phyloP scores from a whole-genome alignment of 805 yeast species.

The Metschnikowia vanudenii region DNA sequence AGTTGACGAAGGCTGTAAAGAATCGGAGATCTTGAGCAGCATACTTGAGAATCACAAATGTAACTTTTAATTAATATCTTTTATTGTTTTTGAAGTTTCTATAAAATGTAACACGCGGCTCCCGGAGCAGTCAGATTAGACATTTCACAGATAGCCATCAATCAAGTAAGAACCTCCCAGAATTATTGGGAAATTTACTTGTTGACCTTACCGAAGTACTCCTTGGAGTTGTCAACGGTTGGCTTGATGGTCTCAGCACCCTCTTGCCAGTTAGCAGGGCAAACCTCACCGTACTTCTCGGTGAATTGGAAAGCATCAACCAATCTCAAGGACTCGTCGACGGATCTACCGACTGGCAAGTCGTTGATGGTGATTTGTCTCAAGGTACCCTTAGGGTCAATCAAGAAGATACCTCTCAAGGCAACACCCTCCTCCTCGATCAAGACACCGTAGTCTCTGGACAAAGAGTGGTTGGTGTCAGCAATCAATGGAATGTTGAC shows the following conservation, averaged over 20 bases:
- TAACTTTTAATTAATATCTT: background rate
- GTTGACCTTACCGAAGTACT: slow-evolving; percentile 49
- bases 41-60: no score
- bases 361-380: slow-evolving; percentile 98
- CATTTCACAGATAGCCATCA: background rate
- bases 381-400: slow-evolving; percentile 91
- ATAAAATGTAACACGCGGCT: slow-evolving; percentile 3
- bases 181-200: slow-evolving; percentile 20
- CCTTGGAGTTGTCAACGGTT: slow-evolving; percentile 22
- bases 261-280: slow-evolving; percentile 96
- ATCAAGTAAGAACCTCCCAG: no score
- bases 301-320: slow-evolving; percentile 99
- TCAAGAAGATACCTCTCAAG: slow-evolving; percentile 96
- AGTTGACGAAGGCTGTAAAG: no score
- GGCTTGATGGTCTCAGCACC: slow-evolving; percentile 87
- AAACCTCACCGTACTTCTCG: slow-evolving; percentile 98
- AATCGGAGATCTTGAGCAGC: no score
- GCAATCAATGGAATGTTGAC: slow-evolving; percentile 92
- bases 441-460: slow-evolving; percentile 96
- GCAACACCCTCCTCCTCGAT: slow-evolving; percentile 96
- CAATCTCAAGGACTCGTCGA: slow-evolving; percentile 95
- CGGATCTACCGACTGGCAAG: slow-evolving; percentile 98
- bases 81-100: background rate
- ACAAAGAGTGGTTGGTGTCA: slow-evolving; percentile 93
- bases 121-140: background rate